phyloP scores from a whole-genome alignment of 163 green algal genomes.

The Prototheca wickerhamii region DNA sequence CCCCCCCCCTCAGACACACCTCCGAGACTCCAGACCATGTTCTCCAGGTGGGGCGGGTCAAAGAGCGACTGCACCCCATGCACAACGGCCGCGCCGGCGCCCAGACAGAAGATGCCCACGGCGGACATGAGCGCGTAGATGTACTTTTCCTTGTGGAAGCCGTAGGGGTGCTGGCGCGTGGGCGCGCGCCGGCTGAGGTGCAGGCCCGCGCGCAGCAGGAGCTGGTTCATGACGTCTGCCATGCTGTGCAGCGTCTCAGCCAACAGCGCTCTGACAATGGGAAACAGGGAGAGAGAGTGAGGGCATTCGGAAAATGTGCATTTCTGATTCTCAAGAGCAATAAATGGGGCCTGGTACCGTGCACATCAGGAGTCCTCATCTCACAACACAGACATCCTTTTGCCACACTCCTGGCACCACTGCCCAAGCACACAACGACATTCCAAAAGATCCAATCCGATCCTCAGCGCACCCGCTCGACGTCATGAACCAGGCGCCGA shows the following conservation, averaged over 20 bases:
- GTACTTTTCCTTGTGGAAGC: conserved; percentile 87
- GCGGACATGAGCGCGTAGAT: conserved; percentile 85
- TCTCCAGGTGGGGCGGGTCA: conserved; percentile 25
- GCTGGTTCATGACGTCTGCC: conserved; percentile 86
- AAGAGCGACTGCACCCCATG: conserved; percentile 68
- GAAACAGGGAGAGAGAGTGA: conserved; percentile 1
- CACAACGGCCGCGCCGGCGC: conserved; percentile 72
- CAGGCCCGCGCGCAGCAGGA: conserved; percentile 75
- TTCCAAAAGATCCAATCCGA: too few species aligned
- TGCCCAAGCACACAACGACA: too few species aligned
- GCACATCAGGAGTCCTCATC: background rate
- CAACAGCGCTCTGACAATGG: conserved; percentile 79
- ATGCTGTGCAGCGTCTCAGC: conserved; percentile 85
- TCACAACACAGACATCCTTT: background rate
- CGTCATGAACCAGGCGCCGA: conserved; percentile 58
- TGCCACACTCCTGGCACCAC: too few species aligned
- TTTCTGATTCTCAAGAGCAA: background rate
- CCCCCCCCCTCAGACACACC: conserved; percentile 5
- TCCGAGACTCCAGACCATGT: conserved; percentile 26
- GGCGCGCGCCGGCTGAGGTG: conserved; percentile 52
- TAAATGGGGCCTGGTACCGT: background rate
- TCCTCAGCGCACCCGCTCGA: conserved; percentile 44
- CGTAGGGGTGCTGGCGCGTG: conserved; percentile 72
- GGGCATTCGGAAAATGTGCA: background rate
- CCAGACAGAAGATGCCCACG: conserved; percentile 90